Evolutionary conservation across 2,329 filamentous ascomycete genomes (phyloP).

Genomic region (Pseudocercospora fijiensis): DNA sequence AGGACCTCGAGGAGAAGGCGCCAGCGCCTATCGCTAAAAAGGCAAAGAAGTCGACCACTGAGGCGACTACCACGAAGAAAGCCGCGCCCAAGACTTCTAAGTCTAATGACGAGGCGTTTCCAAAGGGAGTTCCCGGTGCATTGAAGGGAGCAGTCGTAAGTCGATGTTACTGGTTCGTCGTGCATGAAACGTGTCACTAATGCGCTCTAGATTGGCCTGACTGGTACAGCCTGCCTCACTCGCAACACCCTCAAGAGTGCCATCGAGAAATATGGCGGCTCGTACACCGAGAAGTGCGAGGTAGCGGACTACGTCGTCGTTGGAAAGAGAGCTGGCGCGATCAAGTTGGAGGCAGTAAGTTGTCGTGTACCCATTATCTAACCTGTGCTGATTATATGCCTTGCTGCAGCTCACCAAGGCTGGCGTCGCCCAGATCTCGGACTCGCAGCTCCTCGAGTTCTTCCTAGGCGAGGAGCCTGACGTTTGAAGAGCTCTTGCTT

Average conservation of each 20-base stretch:
- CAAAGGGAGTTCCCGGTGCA: not conserved
- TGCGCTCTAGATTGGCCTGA: not conserved
- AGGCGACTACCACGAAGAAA: slow-evolving; percentile 1
- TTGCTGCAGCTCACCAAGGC: not conserved
- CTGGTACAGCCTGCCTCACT: not conserved
- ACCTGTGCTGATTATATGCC: not conserved
- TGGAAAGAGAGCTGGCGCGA: slow-evolving; percentile 20
- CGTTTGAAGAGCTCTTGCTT: not conserved
- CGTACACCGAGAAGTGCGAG: not conserved
- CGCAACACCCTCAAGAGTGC: not conserved
- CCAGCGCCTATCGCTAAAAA: not conserved
- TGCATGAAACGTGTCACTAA: not conserved
- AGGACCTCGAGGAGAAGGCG: not conserved
- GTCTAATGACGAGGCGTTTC: not conserved
- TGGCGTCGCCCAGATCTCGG: not conserved
- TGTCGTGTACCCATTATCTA: not conserved
- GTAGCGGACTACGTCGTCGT: slow-evolving; percentile 17
- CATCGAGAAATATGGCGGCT: not conserved
- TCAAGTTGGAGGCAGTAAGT: slow-evolving; percentile 21
- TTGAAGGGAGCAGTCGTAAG: not conserved
- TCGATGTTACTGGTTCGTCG: not conserved
- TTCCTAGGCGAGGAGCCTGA: slow-evolving; percentile 1
- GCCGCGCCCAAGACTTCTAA: not conserved
- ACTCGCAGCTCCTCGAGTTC: not conserved
- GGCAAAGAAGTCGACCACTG: not conserved